A percentile compares a stretch with the other conserved stretches of the same genome.
phyloP scores from a whole-genome alignment of 371 early-diverging fungal genomes.

The Apophysomyces sp. region DNA sequence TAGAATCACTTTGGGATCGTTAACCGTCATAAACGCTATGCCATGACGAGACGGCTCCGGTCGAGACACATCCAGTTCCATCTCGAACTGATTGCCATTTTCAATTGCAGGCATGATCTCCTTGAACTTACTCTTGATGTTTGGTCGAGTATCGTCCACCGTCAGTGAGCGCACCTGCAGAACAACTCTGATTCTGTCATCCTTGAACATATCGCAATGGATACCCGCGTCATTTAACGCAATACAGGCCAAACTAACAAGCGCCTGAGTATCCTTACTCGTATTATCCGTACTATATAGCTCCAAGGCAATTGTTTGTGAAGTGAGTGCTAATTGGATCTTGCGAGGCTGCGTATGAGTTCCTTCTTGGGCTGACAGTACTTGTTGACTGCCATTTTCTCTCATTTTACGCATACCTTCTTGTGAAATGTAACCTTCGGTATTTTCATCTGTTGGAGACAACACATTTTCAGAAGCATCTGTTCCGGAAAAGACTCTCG shows the following conservation, averaged over 20 bases:
- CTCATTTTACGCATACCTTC: not conserved
- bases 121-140: conserved; percentile 77
- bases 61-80: conserved; percentile 40
- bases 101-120: conserved; percentile 72
- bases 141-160: conserved; percentile 81
- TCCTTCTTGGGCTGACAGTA: not conserved
- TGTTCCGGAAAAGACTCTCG: conserved; percentile 26
- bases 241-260: conserved; percentile 32
- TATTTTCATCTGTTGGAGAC: not conserved
- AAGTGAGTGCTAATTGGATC: conserved; percentile 4
- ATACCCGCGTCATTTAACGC: conserved; percentile 56
- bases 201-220: conserved; percentile 58
- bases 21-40: conserved; percentile 70
- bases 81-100: conserved; percentile 40
- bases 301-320: conserved; percentile 34
- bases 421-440: not conserved
- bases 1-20: conserved; percentile 81
- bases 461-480: not conserved
- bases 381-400: not conserved
- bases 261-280: conserved; percentile 6
- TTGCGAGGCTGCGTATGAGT: not conserved
- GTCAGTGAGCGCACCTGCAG: conserved; percentile 69
- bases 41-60: conserved; percentile 42
- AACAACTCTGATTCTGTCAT: conserved; percentile 70
- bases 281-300: conserved; percentile 19